Evolutionary conservation across 2,329 filamentous ascomycete species (phyloP), one percentile per base, ranked within the genome.

Genomic region (Colletotrichum costaricense): DNA sequence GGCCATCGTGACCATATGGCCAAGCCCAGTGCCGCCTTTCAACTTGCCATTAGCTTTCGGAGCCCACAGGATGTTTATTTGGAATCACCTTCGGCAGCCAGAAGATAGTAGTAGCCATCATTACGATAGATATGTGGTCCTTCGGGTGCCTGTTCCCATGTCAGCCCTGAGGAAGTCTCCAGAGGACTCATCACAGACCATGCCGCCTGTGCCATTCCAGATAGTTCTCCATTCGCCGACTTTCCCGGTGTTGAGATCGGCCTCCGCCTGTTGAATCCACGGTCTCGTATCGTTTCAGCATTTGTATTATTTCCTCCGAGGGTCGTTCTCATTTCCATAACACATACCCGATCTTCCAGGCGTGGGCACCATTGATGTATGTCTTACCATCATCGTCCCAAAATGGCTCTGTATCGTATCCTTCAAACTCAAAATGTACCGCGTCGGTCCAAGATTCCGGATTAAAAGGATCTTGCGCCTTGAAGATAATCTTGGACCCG

Each of bases 341-440:
- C 78, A 33, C 83, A 76, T 5, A 86, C 83, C 9, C 82, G 82
- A 52, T 0, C 69, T 77, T 78, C 81, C 11, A 82, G 80, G 3
- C 82, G 82, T 7, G 70, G 9, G 54, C 67, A 4, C 59, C 55
- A n/a, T 49, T 66, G 12, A 89, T 84, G 69, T 90, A 91, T 0
- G 85, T 80, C 69, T 84, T 87, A 0, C 88, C 89, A 60, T 91
- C 85, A 1, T 85, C 84, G 63, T 91, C 86, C 86, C 88, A 91
- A 76, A 89, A 88, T 2, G 88, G 86, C 66, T 91, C 90, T 60
- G 78, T 80, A 14, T 77, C 75, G n/a, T 74, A 71, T 4, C 63
- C 64, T 0, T 63, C 73, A 6, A 78, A 73, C 5, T 69, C 66
- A 22, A 80, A 80, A 2, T 74, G 74, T 0, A 79, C 73, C 0